phyloP scores from a whole-genome alignment of 345 rosid species.

The Citrus sp. region DNA sequence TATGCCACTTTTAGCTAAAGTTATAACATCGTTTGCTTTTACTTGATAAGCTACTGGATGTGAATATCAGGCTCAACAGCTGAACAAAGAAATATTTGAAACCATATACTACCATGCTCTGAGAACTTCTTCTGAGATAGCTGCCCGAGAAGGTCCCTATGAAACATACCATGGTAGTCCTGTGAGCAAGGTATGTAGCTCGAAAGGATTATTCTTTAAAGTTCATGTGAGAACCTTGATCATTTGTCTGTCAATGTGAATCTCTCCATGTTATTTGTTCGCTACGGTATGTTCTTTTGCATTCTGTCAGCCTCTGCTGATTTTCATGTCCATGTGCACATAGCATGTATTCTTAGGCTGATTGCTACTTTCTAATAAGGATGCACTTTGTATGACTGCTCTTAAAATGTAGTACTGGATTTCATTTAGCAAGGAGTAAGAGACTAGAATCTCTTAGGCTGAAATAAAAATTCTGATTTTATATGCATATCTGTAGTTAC shows the following conservation, averaged over 20 bases:
- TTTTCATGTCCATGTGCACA: neutral
- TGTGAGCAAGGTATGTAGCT: constrained; percentile 74
- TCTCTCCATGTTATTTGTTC: neutral
- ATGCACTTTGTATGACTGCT: neutral
- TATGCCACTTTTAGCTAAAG: neutral
- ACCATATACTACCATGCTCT: constrained; percentile 86
- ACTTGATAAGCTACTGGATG: constrained; percentile 17
- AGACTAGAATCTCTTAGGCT: neutral
- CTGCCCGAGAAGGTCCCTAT: constrained; percentile 69
- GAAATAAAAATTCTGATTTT: neutral
- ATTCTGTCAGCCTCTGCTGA: neutral
- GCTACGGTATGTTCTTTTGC: neutral
- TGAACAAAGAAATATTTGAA: constrained; percentile 90
- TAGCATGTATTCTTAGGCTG: neutral
- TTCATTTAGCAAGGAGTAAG: neutral
- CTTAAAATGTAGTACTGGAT: neutral
- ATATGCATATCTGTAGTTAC: neutral
- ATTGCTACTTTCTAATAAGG: neutral
- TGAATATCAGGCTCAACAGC: constrained; percentile 66
- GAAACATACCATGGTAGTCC: constrained; percentile 84
- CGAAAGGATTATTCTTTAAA: neutral
- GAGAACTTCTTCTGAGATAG: constrained; percentile 68
- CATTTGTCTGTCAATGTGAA: neutral
- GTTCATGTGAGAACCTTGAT: neutral
- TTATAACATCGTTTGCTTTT: neutral